Conservation (phyloP, 805 yeast genomes). For the Pichia heedii region DNA sequence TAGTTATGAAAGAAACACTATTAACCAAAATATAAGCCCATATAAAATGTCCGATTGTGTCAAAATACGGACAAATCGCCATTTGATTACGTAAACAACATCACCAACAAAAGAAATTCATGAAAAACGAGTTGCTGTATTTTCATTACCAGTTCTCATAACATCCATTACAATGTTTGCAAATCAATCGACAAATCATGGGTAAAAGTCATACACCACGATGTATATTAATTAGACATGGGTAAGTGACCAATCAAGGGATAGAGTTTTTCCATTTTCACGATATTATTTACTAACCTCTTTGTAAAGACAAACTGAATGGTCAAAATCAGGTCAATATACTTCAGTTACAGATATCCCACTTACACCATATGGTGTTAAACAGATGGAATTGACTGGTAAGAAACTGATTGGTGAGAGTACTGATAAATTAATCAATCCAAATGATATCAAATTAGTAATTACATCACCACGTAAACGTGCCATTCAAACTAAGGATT, state of each 20-base stretch:
- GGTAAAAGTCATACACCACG: slow-evolving; percentile 45
- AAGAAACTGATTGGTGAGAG: slow-evolving; percentile 50
- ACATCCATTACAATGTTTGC: no score
- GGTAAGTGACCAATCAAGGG: no score
- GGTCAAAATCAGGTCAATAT: slow-evolving; percentile 92
- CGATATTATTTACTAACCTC: slow-evolving; percentile 14
- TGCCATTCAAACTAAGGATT: slow-evolving; percentile 65
- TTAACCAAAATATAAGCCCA: no score
- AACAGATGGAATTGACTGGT: slow-evolving; percentile 71
- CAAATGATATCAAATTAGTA: slow-evolving; percentile 51
- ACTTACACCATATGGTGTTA: slow-evolving; percentile 68
- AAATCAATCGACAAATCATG: slow-evolving; percentile 1
- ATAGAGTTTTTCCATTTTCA: no score
- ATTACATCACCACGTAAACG: slow-evolving; percentile 76
- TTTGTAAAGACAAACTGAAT: slow-evolving; percentile 62
- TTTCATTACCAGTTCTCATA: no score
- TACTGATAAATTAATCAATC: slow-evolving; percentile 49
- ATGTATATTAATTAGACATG: slow-evolving; percentile 68
- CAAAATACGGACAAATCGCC: no score
- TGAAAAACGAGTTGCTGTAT: no score
- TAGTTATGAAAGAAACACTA: no score
- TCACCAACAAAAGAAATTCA: no score
- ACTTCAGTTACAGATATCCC: slow-evolving; percentile 80
- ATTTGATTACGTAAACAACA: no score
- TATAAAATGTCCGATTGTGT: no score